Percentiles rank a stretch among this genome's conserved stretches.
phyloP scores from a whole-genome alignment of 352 stramenopile genomes.

The Discostella stelligera region DNA sequence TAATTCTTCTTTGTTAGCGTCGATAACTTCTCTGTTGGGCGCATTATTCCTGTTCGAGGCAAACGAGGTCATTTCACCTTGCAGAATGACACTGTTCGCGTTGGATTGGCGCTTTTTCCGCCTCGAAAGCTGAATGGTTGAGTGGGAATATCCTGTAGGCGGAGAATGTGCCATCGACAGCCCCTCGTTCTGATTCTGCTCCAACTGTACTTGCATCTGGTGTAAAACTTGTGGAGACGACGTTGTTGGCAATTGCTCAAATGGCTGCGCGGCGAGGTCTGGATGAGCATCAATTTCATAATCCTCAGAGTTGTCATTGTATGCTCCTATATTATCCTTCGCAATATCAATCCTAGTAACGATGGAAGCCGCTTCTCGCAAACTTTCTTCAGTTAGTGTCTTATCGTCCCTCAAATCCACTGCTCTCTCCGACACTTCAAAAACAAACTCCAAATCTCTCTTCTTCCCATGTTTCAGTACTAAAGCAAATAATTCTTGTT shows the following conservation, averaged over 20 bases:
- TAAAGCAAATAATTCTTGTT: slow-evolving; percentile 17
- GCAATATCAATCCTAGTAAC: not conserved
- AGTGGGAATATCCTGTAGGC: not conserved
- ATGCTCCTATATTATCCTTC: not conserved
- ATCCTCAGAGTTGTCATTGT: slow-evolving; percentile 9
- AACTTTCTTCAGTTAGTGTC: slow-evolving; percentile 14
- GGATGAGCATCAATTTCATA: not conserved
- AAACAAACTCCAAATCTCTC: slow-evolving; percentile 40
- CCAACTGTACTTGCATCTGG: not conserved
- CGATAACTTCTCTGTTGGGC: not conserved
- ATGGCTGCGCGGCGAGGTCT: not conserved
- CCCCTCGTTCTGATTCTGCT: not conserved
- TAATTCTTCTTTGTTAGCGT: slow-evolving; percentile 16
- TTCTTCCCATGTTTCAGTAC: slow-evolving; percentile 29
- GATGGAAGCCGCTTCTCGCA: slow-evolving; percentile 5
- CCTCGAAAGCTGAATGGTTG: slow-evolving; percentile 26
- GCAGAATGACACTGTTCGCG: not conserved
- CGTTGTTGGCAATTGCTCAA: not conserved
- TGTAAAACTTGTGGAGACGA: not conserved
- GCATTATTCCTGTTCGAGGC: not conserved
- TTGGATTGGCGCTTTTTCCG: slow-evolving; percentile 30
- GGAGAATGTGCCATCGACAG: not conserved
- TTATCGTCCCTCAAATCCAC: slow-evolving; percentile 11
- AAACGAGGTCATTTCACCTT: not conserved
- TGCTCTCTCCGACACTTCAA: slow-evolving; percentile 24